A percentile compares a stretch with the other conserved stretches of the same genome.
phyloP scores from a whole-genome alignment of 305 asterid species.

The Rubia tinctorum region DNA sequence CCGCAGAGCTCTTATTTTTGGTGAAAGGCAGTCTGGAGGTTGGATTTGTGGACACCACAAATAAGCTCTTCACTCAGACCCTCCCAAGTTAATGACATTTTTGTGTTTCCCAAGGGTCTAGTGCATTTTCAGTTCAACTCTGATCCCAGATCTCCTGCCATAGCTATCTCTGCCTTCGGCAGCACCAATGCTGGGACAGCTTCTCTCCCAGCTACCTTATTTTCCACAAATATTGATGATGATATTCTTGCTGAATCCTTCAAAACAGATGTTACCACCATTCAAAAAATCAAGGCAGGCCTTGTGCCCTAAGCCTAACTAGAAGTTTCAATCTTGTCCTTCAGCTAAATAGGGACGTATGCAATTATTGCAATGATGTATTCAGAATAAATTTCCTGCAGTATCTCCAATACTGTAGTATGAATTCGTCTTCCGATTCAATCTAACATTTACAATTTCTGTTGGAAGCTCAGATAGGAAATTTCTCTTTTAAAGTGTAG shows the following conservation, averaged over 20 bases:
- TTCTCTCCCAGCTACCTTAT: conserved; percentile 41
- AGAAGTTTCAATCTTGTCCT: not conserved
- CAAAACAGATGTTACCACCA: conserved; percentile 46
- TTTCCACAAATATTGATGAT: conserved; percentile 46
- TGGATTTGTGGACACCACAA: conserved; percentile 52
- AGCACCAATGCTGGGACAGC: too few relatives aligned
- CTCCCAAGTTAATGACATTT: conserved; percentile 46
- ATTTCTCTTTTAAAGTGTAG: not conserved
- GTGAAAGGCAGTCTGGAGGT: conserved; percentile 44
- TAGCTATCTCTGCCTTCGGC: conserved; percentile 49
- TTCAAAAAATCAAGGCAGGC: conserved; percentile 54
- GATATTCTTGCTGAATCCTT: conserved; percentile 42
- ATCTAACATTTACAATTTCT: too few relatives aligned
- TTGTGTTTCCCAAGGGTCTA: conserved; percentile 53
- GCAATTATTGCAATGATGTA: not conserved
- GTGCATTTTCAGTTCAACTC: conserved; percentile 55
- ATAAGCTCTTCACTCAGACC: conserved; percentile 43
- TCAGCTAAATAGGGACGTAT: not conserved
- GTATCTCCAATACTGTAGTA: not conserved
- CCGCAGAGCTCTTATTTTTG: conserved; percentile 56
- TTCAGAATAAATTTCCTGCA: not conserved
- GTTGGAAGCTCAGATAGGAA: not conserved
- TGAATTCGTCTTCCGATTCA: not conserved
- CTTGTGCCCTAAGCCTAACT: conserved; percentile 20
- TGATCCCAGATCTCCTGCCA: conserved; percentile 28